phyloP scores from a whole-genome alignment of 2,329 filamentous ascomycete genomes.

The Trichoderma citrinoviride region DNA sequence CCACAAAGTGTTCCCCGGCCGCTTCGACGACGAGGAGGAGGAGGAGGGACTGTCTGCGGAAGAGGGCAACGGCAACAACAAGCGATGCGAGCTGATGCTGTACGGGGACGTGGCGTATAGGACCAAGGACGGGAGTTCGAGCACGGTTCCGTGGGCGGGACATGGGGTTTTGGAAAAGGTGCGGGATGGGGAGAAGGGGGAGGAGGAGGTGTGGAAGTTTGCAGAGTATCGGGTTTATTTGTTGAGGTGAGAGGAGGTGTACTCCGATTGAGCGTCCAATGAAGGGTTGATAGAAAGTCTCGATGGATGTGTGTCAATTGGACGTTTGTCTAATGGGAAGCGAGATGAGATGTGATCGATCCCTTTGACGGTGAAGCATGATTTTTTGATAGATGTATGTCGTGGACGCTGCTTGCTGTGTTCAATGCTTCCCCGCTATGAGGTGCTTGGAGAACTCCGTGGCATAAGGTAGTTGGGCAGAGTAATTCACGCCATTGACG shows the following conservation, averaged over 20 bases:
- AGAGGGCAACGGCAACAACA: not conserved
- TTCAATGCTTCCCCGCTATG: not conserved
- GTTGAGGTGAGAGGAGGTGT: conserved; percentile 29
- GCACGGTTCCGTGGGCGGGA: conserved; percentile 33
- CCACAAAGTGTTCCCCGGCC: conserved; percentile 42
- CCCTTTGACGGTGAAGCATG: no score
- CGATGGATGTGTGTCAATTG: no score
- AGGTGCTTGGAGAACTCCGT: not conserved
- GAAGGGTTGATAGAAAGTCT: no score
- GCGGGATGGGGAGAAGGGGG: conserved; percentile 23
- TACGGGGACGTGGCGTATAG: conserved; percentile 32
- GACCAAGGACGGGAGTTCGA: conserved; percentile 30
- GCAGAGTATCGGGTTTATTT: conserved; percentile 35
- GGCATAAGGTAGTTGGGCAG: no score
- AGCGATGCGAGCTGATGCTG: conserved; percentile 37
- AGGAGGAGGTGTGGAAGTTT: conserved; percentile 36
- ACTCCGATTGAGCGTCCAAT: no score
- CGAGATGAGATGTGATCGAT: not conserved
- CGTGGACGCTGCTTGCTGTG: no score
- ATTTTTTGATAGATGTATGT: no score
- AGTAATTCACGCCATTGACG: no score
- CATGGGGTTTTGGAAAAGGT: conserved; percentile 33
- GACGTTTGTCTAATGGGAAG: not conserved
- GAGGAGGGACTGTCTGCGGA: no score
- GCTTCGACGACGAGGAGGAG: conserved; percentile 28